Percentiles rank a stretch among this genome's conserved stretches.
Conservation (phyloP, 148 eudicot genomes). For the Diospyros kaki region DNA sequence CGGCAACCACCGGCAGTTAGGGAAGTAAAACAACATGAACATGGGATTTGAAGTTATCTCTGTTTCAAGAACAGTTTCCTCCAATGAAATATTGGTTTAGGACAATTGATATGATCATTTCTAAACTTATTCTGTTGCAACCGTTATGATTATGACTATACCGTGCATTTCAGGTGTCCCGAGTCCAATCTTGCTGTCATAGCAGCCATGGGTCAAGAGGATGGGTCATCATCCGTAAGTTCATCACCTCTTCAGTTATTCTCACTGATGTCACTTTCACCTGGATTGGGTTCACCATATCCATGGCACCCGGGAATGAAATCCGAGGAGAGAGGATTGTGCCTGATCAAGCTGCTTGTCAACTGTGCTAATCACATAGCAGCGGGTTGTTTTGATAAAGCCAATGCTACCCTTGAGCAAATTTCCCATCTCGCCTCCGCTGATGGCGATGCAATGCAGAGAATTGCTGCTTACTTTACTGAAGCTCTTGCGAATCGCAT, state of each 20-base stretch:
- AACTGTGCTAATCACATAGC: conserved; percentile 62
- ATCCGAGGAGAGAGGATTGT: conserved; percentile 69
- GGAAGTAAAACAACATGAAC: background rate
- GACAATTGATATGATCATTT: background rate
- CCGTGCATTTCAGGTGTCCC: background rate
- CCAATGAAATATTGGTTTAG: background rate
- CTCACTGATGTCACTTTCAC: conserved; percentile 55
- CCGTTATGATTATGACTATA: background rate
- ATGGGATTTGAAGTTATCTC: conserved; percentile 4
- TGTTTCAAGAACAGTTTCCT: background rate
- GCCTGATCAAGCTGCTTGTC: conserved; percentile 53
- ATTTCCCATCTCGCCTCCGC: conserved; percentile 63
- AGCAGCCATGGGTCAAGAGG: conserved; percentile 51
- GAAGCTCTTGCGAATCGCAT: conserved; percentile 70
- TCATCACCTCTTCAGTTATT: conserved; percentile 60
- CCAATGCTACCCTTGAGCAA: conserved; percentile 48
- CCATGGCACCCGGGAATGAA: conserved; percentile 58
- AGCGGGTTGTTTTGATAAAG: conserved; percentile 43
- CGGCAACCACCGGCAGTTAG: background rate
- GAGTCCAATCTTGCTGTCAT: conserved; percentile 3
- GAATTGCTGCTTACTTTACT: conserved; percentile 68
- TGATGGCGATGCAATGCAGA: conserved; percentile 70
- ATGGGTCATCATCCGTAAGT: conserved; percentile 43
- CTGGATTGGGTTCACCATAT: conserved; percentile 49
- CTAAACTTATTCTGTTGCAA: background rate